Conservation (phyloP, 2,329 filamentous ascomycete species). For the Trichoderma brevicompactum region DNA sequence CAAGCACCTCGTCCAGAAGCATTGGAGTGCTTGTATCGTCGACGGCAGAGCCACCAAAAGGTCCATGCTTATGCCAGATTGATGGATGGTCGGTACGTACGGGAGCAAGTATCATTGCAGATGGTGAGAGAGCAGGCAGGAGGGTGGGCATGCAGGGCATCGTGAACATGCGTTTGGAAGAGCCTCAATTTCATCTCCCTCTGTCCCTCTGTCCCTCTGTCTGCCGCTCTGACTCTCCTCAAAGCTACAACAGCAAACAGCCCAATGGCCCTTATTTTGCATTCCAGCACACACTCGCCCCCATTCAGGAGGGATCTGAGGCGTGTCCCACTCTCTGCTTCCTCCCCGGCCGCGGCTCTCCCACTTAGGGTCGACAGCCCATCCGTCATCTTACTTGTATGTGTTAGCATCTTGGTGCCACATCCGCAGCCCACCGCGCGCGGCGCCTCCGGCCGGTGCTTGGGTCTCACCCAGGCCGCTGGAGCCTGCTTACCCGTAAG, state of each 20-base stretch:
- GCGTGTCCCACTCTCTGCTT: background rate
- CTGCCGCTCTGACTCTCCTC: background rate
- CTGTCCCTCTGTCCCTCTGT: too few relatives aligned
- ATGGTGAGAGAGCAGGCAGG: background rate
- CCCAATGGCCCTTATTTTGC: too few relatives aligned
- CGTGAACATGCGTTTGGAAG: background rate
- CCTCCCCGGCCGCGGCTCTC: background rate
- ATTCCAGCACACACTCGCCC: too few relatives aligned
- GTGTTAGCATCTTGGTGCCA: slow-evolving; percentile 25
- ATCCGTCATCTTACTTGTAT: slow-evolving; percentile 17
- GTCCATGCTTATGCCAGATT: slow-evolving; percentile 11
- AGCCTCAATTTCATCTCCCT: too few relatives aligned
- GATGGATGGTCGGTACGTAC: background rate
- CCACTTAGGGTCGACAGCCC: slow-evolving; percentile 19
- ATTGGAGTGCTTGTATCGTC: background rate
- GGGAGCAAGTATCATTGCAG: too few relatives aligned
- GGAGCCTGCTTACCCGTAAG: slow-evolving; percentile 19
- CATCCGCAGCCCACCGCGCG: slow-evolving; percentile 20
- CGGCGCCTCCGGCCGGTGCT: slow-evolving; percentile 24
- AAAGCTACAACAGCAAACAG: slow-evolving; percentile 8
- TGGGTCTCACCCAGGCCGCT: slow-evolving; percentile 9
- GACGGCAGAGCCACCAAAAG: background rate
- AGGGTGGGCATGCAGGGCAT: slow-evolving; percentile 2
- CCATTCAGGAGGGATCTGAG: background rate
- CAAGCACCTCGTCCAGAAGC: too few relatives aligned